A percentile compares a stretch with the other conserved stretches of the same genome.
Evolutionary conservation across 768 basidiomycete genomes (phyloP).

Genomic region (Lentinula lateritia): DNA sequence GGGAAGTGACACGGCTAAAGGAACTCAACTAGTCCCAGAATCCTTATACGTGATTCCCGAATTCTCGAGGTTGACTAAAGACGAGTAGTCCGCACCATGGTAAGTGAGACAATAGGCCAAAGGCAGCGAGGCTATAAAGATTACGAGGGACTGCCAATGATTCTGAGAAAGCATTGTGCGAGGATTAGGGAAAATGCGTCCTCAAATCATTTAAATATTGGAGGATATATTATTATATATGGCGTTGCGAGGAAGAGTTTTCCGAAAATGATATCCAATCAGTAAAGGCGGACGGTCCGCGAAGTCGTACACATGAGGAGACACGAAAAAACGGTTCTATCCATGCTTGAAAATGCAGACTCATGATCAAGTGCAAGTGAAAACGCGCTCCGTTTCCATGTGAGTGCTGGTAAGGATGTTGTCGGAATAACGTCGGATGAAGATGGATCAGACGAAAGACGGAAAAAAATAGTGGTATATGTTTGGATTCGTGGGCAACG

Average conservation of each 20-base stretch:
- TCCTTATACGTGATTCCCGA: constrained; percentile 41
- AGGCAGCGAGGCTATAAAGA: background rate
- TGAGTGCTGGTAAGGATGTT: background rate
- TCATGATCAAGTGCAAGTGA: background rate
- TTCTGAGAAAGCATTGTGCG: background rate
- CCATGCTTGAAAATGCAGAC: background rate
- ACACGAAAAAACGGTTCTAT: background rate
- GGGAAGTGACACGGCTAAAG: background rate
- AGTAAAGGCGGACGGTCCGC: background rate
- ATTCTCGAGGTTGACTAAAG: constrained; percentile 45
- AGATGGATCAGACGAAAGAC: background rate
- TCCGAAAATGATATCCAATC: background rate
- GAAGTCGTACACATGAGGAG: background rate
- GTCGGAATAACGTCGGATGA: background rate
- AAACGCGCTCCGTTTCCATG: background rate
- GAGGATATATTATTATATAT: background rate
- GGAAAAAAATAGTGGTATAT: background rate
- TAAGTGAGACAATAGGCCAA: constrained; percentile 27
- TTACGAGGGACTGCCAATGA: background rate
- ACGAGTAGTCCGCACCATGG: constrained; percentile 54
- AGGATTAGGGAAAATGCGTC: too few species aligned
- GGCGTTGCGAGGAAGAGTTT: background rate
- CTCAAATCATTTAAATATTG: too few species aligned
- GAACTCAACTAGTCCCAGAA: constrained; percentile 16
- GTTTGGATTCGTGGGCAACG: background rate